Evolutionary conservation across 2,329 filamentous ascomycete genomes (phyloP).

Genomic region (Ascochyta viciae-villosae): DNA sequence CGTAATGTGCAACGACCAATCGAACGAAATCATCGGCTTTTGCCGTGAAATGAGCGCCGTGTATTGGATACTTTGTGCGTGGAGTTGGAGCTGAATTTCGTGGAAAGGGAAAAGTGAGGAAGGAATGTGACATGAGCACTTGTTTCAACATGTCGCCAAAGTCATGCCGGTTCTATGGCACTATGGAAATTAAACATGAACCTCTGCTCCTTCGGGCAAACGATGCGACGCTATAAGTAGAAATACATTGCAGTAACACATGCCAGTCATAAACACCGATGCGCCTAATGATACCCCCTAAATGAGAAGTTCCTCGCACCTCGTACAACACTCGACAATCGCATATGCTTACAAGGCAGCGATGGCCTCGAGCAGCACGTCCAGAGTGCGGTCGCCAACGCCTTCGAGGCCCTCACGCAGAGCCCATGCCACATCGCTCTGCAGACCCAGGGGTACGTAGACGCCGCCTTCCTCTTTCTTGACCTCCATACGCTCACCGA

Average conservation of each 20-base stretch:
- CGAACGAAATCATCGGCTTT: no score
- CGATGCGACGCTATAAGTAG: background rate
- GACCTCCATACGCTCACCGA: slow-evolving; percentile 87
- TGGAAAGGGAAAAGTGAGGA: background rate
- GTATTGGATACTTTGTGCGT: no score
- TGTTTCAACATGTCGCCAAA: background rate
- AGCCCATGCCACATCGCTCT: slow-evolving; percentile 85
- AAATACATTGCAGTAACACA: background rate
- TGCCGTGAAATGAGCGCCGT: no score
- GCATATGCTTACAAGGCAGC: slow-evolving; percentile 54
- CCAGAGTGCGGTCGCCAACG: slow-evolving; percentile 59
- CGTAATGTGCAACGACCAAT: no score
- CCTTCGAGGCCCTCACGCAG: slow-evolving; percentile 63
- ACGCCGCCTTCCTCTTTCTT: slow-evolving; percentile 72
- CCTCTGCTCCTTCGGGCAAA: background rate
- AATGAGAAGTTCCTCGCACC: background rate
- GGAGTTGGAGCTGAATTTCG: background rate
- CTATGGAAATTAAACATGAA: background rate
- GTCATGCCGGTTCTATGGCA: background rate
- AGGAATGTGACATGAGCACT: background rate
- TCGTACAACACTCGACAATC: background rate
- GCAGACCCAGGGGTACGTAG: slow-evolving; percentile 82
- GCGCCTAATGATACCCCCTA: background rate
- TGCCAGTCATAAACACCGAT: background rate
- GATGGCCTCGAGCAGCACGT: slow-evolving; percentile 65